These are phyloP conservation scores for Plasmodium gonderi DNA, from an alignment of 169 alveolate genomes.

Conservation along the genomic window DNA sequence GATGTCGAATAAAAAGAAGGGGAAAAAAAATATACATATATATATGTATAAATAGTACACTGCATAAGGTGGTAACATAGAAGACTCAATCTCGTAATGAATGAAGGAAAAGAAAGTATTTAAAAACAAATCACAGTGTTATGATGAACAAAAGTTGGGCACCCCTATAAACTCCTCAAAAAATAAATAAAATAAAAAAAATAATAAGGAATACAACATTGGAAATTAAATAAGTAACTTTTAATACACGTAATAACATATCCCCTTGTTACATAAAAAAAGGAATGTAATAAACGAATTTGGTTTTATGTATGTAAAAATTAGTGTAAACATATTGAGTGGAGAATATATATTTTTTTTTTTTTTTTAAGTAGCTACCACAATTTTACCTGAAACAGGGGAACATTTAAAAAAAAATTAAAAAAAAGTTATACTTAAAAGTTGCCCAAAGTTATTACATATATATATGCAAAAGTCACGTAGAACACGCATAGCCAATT, in stretches of 20 bases:
- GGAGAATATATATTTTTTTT: neutral
- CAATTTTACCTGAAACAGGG: too few relatives aligned
- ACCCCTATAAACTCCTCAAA: too few relatives aligned
- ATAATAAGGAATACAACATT: too few relatives aligned
- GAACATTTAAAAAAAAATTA: too few relatives aligned
- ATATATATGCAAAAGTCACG: neutral
- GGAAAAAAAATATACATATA: too few relatives aligned
- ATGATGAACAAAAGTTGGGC: too few relatives aligned
- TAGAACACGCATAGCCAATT: neutral
- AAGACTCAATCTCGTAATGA: neutral
- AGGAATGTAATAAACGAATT: neutral
- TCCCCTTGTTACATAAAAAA: neutral
- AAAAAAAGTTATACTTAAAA: too few relatives aligned
- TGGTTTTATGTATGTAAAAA: neutral
- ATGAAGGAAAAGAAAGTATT: too few relatives aligned
- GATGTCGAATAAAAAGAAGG: neutral
- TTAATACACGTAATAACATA: neutral
- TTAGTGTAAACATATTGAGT: neutral
- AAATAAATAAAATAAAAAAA: too few relatives aligned
- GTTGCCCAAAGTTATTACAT: too few relatives aligned
- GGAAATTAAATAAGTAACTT: neutral
- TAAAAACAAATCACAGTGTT: too few relatives aligned
- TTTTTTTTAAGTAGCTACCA: too few relatives aligned
- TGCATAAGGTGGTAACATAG: neutral
- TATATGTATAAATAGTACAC: neutral